Evolutionary conservation across 1,139 yeast species (phyloP), one percentile per base, ranked within the genome.

Genomic region (Protomyces macrosporus): DNA sequence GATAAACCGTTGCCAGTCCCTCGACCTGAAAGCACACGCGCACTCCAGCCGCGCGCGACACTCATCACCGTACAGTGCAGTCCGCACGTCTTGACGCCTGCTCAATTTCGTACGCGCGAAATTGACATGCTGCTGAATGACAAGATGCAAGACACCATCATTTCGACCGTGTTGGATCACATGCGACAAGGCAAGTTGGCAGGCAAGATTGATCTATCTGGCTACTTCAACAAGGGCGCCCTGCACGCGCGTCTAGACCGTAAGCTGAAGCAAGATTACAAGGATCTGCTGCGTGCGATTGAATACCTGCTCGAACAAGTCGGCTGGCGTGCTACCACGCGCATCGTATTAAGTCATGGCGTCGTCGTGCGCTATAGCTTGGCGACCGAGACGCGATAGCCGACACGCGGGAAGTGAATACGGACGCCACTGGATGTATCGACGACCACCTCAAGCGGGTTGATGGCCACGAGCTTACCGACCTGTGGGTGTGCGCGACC

Each of bases 401-500:
- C 56, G 34, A 45, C 34, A 30, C 58, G 32, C 9, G 63, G 63
- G 23, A 60, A 53, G 12, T 55, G 48, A 6, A 57, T 39, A 40
- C 39, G 16, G 42, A 60, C 54, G 37, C 36, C 45, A n/a, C n/a
- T 10, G 10, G 10, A 10, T 10, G 54, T 48, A 32, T 45, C 36
- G 16, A 60, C 33, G 33, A 55, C 55, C 6, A 53, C 54, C 34
- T 60, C 58, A 7, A 30, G 10, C 4, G 33, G 33, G 54, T 53
- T 60, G 54, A 48, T 37, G 39, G 50, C 45, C 12, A 45, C 23
- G 12, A 60, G 36, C 23, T 45, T 35, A 9, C 63, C 63, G 33
- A 45, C 40, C 37, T 60, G 63, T 3, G 63, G 63, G 16, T 60
- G 63, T 23, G 45, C 23, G 14, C 51, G 42, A 14, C 63, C 63